A percentile compares a stretch with the other conserved stretches of the same genome.
phyloP scores from a whole-genome alignment of 2,329 filamentous ascomycete species.

The Penicillium sclerotigenum region DNA sequence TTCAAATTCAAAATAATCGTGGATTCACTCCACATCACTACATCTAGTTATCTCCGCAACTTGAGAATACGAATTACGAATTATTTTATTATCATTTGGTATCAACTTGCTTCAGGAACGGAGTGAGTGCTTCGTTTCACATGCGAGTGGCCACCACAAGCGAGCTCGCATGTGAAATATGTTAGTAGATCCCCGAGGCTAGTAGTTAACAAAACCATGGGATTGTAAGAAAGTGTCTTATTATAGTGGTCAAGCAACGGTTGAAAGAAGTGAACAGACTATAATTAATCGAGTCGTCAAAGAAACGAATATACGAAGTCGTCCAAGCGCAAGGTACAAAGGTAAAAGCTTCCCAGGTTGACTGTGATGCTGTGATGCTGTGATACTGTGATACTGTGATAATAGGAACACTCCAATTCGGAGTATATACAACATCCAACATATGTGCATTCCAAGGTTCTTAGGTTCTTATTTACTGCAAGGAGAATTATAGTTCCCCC shows the following conservation, averaged over 20 bases:
- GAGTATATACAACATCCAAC: no score
- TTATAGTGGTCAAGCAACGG: neutral
- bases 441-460: no score
- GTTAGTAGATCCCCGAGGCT: no score
- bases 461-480: no score
- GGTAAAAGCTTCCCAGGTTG: no score
- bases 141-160: no score
- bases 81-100: neutral
- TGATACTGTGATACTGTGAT: no score
- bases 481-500: neutral
- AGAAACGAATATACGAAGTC: neutral
- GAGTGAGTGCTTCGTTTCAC: no score
- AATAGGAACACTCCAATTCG: neutral
- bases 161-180: no score
- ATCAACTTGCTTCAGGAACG: neutral
- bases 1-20: neutral
- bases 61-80: constrained; percentile 1
- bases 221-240: neutral
- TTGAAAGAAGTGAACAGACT: neutral
- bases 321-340: neutral
- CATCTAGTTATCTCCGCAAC: neutral
- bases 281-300: neutral
- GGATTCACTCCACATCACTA: neutral
- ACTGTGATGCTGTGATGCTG: no score
- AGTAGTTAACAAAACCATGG: neutral